Conservation (phyloP, 352 stramenopile species). For the Heterotrichella gracilis region DNA sequence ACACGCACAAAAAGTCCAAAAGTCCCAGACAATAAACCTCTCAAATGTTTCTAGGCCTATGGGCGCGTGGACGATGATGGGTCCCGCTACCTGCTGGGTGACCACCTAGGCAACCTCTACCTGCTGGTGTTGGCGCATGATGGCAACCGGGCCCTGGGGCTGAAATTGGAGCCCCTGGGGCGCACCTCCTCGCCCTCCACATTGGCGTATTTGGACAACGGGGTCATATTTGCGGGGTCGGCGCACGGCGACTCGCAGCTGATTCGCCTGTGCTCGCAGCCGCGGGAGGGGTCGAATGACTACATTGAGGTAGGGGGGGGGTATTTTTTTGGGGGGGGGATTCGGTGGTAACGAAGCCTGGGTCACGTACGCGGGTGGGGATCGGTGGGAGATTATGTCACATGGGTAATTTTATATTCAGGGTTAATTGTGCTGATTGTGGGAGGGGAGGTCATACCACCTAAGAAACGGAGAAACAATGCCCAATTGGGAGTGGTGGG, state of each 20-base stretch:
- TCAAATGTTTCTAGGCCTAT: neutral
- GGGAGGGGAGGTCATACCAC: too few species aligned
- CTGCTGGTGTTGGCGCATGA: neutral
- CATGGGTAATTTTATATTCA: too few species aligned
- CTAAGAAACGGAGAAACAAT: too few species aligned
- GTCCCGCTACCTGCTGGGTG: neutral
- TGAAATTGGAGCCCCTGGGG: conserved; percentile 65
- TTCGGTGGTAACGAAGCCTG: too few species aligned
- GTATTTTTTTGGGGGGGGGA: too few species aligned
- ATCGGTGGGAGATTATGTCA: too few species aligned
- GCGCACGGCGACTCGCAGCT: conserved; percentile 67
- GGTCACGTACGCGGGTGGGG: too few species aligned
- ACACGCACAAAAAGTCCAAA: neutral
- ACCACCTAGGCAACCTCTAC: neutral
- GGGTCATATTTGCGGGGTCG: conserved; percentile 67
- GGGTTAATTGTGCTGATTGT: too few species aligned
- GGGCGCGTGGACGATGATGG: neutral
- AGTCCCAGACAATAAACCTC: neutral
- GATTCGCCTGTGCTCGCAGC: conserved; percentile 47
- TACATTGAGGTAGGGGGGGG: conserved; percentile 70
- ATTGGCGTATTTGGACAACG: conserved; percentile 62
- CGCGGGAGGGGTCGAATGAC: conserved; percentile 32
- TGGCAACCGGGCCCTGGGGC: conserved; percentile 19
- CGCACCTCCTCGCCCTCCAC: conserved; percentile 49
- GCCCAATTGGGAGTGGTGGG: too few species aligned